Evolutionary conservation across 129 eudicot genomes (phyloP).

Genomic region (Pittosporum tobira): DNA sequence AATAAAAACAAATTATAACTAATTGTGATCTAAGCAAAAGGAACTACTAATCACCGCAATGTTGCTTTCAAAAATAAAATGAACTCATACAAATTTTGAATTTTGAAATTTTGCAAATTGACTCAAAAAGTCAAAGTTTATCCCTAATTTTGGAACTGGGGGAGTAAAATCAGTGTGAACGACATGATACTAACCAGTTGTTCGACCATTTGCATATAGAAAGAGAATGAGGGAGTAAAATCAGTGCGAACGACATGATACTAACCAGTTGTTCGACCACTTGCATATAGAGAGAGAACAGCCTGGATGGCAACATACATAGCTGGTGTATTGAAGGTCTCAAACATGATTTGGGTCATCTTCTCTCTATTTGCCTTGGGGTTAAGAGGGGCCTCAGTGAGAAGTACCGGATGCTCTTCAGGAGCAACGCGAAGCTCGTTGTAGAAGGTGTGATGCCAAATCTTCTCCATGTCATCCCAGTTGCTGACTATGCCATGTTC

Average conservation of each 20-base stretch:
- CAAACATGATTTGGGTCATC: slow-evolving; percentile 50
- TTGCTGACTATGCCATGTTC: slow-evolving; percentile 46
- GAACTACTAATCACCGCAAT: too few species aligned
- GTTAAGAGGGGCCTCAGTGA: slow-evolving; percentile 43
- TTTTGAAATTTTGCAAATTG: too few species aligned
- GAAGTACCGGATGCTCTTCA: slow-evolving; percentile 44
- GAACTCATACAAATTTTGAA: too few species aligned
- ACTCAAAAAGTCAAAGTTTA: too few species aligned
- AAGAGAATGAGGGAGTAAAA: slow-evolving; percentile 21
- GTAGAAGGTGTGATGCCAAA: slow-evolving; percentile 54
- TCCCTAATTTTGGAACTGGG: too few species aligned
- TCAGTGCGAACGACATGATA: background rate
- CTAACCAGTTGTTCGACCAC: slow-evolving; percentile 44
- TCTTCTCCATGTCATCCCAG: slow-evolving; percentile 56
- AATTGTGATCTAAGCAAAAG: too few species aligned
- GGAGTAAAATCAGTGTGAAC: too few species aligned
- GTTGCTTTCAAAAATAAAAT: too few species aligned
- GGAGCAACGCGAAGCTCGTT: slow-evolving; percentile 57
- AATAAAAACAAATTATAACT: too few species aligned
- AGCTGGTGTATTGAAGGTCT: slow-evolving; percentile 45
- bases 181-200: slow-evolving; percentile 27
- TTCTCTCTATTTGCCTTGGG: slow-evolving; percentile 44
- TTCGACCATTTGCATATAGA: slow-evolving; percentile 43
- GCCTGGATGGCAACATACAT: slow-evolving; percentile 48
- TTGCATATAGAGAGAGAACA: slow-evolving; percentile 42